These are phyloP conservation scores for Xylaria sp. DNA, from an alignment of 2,329 filamentous ascomycete genomes.

Conservation along the genomic window DNA sequence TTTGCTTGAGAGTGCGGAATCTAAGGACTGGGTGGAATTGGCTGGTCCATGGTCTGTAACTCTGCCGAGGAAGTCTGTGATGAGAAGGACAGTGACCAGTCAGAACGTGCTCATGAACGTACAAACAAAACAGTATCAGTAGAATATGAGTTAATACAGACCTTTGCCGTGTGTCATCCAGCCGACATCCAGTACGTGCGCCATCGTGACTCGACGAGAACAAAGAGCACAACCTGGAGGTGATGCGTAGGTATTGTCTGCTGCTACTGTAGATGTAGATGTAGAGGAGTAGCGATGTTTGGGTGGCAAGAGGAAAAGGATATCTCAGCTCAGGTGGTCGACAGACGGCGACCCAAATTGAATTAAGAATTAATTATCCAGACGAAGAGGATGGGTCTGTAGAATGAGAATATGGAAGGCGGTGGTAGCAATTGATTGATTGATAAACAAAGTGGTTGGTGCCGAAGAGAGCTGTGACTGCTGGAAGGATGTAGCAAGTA, in stretches of 20 bases:
- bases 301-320: neutral
- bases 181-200: conserved; percentile 79
- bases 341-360: neutral
- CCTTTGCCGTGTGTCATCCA: conserved; percentile 87
- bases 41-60: conserved; percentile 21
- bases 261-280: neutral
- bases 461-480: too few species aligned
- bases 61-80: conserved; percentile 26
- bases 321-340: neutral
- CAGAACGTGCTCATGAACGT: neutral
- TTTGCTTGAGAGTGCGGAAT: conserved; percentile 22
- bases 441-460: too few species aligned
- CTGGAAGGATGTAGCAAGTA: neutral
- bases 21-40: conserved; percentile 18
- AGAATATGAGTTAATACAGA: conserved; percentile 35
- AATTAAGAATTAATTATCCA: neutral
- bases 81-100: neutral
- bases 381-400: neutral
- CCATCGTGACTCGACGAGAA: conserved; percentile 48
- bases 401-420: neutral
- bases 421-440: too few species aligned
- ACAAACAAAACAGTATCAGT: neutral
- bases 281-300: neutral
- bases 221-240: neutral
- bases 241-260: neutral